Evolutionary conservation across 495 filamentous ascomycete species (phyloP).

Genomic region (Wilcoxina mikolae): DNA sequence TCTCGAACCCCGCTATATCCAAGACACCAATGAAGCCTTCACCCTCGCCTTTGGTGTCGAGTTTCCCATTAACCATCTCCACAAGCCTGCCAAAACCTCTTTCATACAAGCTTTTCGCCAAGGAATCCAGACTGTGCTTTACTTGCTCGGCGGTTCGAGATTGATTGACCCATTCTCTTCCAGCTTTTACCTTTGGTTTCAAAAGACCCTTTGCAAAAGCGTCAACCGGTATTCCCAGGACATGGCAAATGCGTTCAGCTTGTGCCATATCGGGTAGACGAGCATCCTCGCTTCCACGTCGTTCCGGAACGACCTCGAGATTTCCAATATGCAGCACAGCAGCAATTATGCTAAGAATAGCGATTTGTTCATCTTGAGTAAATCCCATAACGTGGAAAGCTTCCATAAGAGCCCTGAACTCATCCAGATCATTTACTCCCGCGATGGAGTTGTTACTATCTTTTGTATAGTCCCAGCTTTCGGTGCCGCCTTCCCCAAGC

Average conservation of each 20-base stretch:
- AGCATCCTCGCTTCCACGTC: constrained; percentile 78
- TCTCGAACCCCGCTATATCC: constrained; percentile 98
- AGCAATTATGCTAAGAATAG: constrained; percentile 75
- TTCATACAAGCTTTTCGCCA: constrained; percentile 96
- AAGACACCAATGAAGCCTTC: constrained; percentile 93
- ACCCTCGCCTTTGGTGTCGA: constrained; percentile 70
- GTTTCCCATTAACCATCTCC: constrained; percentile 73
- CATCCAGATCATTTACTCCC: constrained; percentile 79
- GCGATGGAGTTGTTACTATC: constrained; percentile 80
- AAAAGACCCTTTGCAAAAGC: constrained; percentile 76
- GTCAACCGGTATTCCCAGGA: constrained; percentile 72
- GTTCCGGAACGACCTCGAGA: constrained; percentile 75
- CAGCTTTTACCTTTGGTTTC: constrained; percentile 86
- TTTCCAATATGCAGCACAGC: constrained; percentile 91
- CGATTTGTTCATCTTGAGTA: constrained; percentile 64
- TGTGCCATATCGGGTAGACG: constrained; percentile 58
- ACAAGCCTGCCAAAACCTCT: constrained; percentile 89
- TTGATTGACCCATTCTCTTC: constrained; percentile 95
- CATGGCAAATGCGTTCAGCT: constrained; percentile 58
- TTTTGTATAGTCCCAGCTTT: constrained; percentile 81
- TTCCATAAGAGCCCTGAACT: constrained; percentile 81
- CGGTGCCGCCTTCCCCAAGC: constrained; percentile 52
- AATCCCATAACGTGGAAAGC: constrained; percentile 94
- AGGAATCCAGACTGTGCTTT: constrained; percentile 70
- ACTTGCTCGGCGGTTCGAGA: constrained; percentile 96